Evolutionary conservation across 345 rosid species (phyloP), one percentile per base, ranked within the genome.

Genomic region (Erodium maritimum): DNA sequence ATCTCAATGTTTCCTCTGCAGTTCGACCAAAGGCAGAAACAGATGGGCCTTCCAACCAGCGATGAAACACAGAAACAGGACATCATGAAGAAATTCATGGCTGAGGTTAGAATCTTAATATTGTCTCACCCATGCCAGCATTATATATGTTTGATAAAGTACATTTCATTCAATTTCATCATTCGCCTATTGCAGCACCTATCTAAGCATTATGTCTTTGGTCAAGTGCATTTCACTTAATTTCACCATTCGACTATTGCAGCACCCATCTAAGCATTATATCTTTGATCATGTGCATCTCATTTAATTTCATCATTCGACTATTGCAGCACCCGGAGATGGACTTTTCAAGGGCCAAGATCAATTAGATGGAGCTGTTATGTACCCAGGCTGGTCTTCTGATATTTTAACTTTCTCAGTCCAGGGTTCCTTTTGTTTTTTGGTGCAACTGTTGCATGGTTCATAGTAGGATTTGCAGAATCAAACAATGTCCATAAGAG

Each of bases 1-100:
- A 4, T 23, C 24, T 21, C 19, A n/a, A 55, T 42, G 12, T 17
- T 9, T 23, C 19, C 23, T 34, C 5, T 62, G 46, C 80, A 89
- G 99, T 91, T 86, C 68, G 94, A 91, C 66, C 91, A 91, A 67
- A 86, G 96, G 67, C 99, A 88, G 58, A 91, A 91, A 73, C 67
- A 80, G 19, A 84, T 86, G 96, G 98, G 96, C 16, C 91, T 88
- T 5, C 96, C 96, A 9, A 82, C 80, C 58, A 88, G 98, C 46
- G 95, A 79, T 50, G 98, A 88, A 79, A 75, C 80, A 62, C 89
- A 88, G 75, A 83, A 84, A 72, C 85, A 91, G 72, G 95, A 84
- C 45, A 62, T 91, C 50, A 66, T 88, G 56, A 91, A 91, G 82
- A 86, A 86, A 67, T 84, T 91, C 66, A 89, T 93, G 99, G 63